phyloP scores from a whole-genome alignment of 768 basidiomycete species.

The Xerocomus potaroensis region DNA sequence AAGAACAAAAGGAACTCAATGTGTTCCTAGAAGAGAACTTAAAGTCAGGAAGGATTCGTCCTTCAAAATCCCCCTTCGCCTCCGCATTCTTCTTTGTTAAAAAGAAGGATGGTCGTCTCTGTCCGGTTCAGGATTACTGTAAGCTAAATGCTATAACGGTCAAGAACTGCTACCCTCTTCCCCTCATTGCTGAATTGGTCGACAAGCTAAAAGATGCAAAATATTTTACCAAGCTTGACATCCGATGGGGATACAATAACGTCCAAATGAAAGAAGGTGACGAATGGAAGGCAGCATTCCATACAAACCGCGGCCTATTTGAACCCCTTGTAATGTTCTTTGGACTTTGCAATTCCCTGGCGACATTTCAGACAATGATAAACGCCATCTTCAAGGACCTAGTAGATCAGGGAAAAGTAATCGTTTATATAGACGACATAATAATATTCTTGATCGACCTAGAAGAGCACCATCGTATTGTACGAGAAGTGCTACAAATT shows the following conservation, averaged over 20 bases:
- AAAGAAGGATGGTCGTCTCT: background rate
- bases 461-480: background rate
- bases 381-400: background rate
- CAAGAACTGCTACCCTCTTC: background rate
- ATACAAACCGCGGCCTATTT: background rate
- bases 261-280: background rate
- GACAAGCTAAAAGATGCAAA: background rate
- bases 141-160: background rate
- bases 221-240: background rate
- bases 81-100: background rate
- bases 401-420: background rate
- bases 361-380: background rate
- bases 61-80: background rate
- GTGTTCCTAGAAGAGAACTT: conserved; percentile 25
- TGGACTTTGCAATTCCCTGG: background rate
- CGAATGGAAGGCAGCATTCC: background rate
- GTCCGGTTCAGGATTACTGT: background rate
- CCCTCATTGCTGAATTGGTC: background rate
- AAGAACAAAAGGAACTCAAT: conserved; percentile 18
- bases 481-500: background rate
- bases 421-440: background rate
- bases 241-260: background rate
- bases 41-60: background rate
- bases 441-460: background rate
- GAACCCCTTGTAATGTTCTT: background rate